These are phyloP conservation scores for Russula griseocarnosa DNA, from an alignment of 768 basidiomycete species.

Conservation along the genomic window DNA sequence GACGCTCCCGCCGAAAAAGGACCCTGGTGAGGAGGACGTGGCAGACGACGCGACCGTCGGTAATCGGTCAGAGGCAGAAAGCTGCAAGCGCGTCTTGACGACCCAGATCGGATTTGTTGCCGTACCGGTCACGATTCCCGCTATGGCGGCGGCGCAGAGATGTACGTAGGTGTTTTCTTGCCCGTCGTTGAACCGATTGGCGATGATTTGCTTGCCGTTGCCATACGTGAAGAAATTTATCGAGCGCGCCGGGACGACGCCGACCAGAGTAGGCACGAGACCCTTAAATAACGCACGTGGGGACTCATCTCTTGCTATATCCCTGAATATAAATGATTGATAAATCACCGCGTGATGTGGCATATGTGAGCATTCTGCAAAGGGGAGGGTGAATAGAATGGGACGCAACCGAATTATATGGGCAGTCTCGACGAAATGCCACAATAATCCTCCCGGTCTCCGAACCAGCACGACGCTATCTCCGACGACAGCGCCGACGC, in stretches of 20 bases:
- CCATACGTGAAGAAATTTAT: conserved; percentile 99
- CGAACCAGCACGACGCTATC: conserved; percentile 35
- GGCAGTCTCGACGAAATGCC: conserved; percentile 93
- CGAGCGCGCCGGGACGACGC: conserved; percentile 91
- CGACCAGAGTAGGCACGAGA: conserved; percentile 89
- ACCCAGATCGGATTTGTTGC: conserved; percentile 99
- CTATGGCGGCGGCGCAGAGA: conserved; percentile 76
- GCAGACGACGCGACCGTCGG: not conserved
- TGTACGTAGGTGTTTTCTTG: conserved; percentile 84
- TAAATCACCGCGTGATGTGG: not conserved
- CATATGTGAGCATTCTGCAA: not conserved
- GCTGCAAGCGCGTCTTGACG: conserved; percentile 93
- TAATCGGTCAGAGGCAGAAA: conserved; percentile 39
- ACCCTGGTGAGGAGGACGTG: conserved; percentile 25
- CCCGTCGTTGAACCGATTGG: conserved; percentile 72
- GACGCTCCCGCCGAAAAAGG: conserved; percentile 51
- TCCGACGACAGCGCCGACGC: conserved; percentile 32
- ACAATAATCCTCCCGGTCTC: conserved; percentile 57
- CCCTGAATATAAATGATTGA: conserved; percentile 49
- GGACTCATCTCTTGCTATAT: conserved; percentile 87
- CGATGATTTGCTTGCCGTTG: conserved; percentile 90
- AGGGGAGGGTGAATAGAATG: not conserved
- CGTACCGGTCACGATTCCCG: conserved; percentile 82
- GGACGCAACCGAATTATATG: conserved; percentile 73
- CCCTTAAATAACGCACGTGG: conserved; percentile 90